phyloP scores from a whole-genome alignment of 1,284 basidiomycete genomes.

The Marasmius sp. region DNA sequence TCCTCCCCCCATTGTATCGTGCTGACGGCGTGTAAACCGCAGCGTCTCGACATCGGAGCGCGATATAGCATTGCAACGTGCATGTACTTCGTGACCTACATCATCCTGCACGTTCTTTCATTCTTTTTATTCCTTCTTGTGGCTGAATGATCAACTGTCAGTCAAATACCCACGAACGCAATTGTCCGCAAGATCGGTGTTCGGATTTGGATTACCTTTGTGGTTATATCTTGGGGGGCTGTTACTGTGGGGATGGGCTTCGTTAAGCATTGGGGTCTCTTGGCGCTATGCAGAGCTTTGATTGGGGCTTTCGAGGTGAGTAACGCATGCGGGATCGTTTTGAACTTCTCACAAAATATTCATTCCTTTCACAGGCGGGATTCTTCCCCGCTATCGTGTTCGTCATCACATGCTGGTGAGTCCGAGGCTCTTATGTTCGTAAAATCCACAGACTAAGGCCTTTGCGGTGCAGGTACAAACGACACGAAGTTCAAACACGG shows the following conservation, averaged over 20 bases:
- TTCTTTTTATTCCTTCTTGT: background rate
- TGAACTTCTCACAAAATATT: background rate
- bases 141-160: slow-evolving; percentile 6
- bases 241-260: slow-evolving; percentile 28
- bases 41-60: slow-evolving; percentile 19
- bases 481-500: slow-evolving; percentile 14
- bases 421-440: background rate
- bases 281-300: slow-evolving; percentile 21
- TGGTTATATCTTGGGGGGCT: slow-evolving; percentile 37
- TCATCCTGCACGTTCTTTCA: slow-evolving; percentile 26
- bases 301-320: slow-evolving; percentile 26
- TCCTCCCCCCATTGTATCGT: background rate
- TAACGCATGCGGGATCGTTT: background rate
- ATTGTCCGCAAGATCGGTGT: slow-evolving; percentile 37
- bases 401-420: slow-evolving; percentile 16
- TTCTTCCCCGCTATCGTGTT: slow-evolving; percentile 17
- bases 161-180: slow-evolving; percentile 41
- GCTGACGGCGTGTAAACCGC: background rate
- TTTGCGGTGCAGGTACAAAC: slow-evolving; percentile 8
- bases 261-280: slow-evolving; percentile 20
- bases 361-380: slow-evolving; percentile 5
- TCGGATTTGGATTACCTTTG: slow-evolving; percentile 38
- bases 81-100: slow-evolving; percentile 39
- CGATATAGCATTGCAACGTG: slow-evolving; percentile 37
- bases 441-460: background rate